These are phyloP conservation scores for Colletotrichum sp. DNA, from an alignment of 2,329 filamentous ascomycete species.

Conservation along the genomic window DNA sequence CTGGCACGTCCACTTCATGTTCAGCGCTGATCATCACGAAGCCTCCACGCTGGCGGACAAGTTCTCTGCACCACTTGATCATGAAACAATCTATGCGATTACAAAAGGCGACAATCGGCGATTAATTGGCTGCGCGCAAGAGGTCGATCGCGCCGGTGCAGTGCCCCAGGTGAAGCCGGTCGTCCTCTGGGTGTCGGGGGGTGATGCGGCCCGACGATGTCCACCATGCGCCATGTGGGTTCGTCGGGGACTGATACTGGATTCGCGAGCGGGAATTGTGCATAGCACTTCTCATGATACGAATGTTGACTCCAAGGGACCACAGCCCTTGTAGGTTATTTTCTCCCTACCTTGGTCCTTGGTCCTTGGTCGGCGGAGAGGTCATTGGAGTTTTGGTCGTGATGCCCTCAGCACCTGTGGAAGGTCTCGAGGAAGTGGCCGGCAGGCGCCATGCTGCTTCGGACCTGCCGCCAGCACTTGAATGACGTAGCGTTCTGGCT, in stretches of 20 bases:
- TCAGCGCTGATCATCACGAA: neutral
- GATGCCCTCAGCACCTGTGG: neutral
- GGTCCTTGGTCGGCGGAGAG: neutral
- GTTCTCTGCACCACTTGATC: neutral
- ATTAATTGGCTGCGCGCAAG: neutral
- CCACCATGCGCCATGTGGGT: neutral
- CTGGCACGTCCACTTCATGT: too few species aligned
- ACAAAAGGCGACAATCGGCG: neutral
- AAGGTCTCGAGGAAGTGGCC: neutral
- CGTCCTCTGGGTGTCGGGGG: neutral
- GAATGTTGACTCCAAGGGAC: neutral
- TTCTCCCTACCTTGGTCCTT: neutral
- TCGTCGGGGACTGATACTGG: neutral
- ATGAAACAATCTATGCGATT: neutral
- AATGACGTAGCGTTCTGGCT: neutral
- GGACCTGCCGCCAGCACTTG: too few species aligned
- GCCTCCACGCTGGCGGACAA: neutral
- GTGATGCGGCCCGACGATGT: neutral
- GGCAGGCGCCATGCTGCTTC: neutral
- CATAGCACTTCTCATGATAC: neutral
- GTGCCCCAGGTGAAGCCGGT: neutral
- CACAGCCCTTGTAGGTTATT: neutral
- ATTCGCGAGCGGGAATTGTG: neutral
- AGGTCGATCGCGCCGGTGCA: neutral
- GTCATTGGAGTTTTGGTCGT: neutral